Conservation (phyloP, 1,139 yeast species). For the Diutina pseudorugosa region DNA sequence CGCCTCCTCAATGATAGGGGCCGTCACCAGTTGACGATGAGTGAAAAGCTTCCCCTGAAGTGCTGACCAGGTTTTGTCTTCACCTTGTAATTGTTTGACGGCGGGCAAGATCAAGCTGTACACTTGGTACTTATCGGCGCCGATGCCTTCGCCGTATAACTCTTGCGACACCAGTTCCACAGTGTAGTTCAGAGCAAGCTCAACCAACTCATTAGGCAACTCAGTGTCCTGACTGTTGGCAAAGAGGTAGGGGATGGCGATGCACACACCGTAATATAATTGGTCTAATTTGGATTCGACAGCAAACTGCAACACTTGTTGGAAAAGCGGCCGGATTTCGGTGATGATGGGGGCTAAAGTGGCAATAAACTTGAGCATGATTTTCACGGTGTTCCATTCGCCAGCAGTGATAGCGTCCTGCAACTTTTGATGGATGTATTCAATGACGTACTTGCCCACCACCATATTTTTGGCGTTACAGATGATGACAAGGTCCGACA, state of each 20-base stretch:
- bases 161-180: constrained; percentile 17
- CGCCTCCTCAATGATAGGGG: constrained; percentile 26
- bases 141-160: not conserved
- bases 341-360: constrained; percentile 51
- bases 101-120: constrained; percentile 45
- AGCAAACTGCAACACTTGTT: constrained; percentile 43
- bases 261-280: constrained; percentile 48
- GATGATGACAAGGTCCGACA: constrained; percentile 58
- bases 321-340: constrained; percentile 38
- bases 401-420: constrained; percentile 51
- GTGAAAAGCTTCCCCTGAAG: constrained; percentile 20
- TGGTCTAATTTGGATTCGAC: constrained; percentile 60
- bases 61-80: constrained; percentile 16
- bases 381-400: constrained; percentile 61
- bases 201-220: not conserved
- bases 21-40: constrained; percentile 19
- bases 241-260: constrained; percentile 60
- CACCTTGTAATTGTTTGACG: constrained; percentile 23
- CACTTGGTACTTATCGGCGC: constrained; percentile 20
- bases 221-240: constrained; percentile 21
- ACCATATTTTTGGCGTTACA: constrained; percentile 56
- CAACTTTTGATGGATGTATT: constrained; percentile 51
- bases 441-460: constrained; percentile 61
- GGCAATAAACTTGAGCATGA: constrained; percentile 59
- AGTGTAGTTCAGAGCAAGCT: not conserved